phyloP scores from a whole-genome alignment of 2,329 filamentous ascomycete genomes.

The Dactylellina parvicollis region DNA sequence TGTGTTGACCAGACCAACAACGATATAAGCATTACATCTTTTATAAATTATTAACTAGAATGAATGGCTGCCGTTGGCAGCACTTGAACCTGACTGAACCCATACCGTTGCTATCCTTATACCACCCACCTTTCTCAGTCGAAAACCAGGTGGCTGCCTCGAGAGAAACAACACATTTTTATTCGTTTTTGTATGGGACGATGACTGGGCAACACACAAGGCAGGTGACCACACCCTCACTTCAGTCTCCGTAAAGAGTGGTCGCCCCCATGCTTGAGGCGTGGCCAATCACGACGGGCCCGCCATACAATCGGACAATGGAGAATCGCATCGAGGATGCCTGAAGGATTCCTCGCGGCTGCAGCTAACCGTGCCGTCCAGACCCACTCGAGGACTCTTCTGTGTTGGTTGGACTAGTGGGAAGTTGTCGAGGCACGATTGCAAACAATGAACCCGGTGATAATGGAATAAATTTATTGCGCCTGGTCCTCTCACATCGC shows the following conservation, averaged over 20 bases:
- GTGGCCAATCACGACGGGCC: conserved; percentile 14
- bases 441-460: not conserved
- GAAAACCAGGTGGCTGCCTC: no score
- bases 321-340: conserved; percentile 12
- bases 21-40: no score
- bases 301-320: not conserved
- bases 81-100: no score
- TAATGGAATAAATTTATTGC: conserved; percentile 10
- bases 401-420: not conserved
- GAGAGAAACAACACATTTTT: no score
- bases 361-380: conserved; percentile 54
- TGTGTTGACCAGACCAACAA: no score
- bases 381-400: not conserved
- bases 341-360: conserved; percentile 41
- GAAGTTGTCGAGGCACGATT: conserved; percentile 21
- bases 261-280: not conserved
- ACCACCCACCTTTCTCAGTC: no score
- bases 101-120: no score
- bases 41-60: no score
- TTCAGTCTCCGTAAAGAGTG: conserved; percentile 23
- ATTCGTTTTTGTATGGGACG: conserved; percentile 10
- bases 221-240: conserved; percentile 19
- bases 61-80: no score
- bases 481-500: no score
- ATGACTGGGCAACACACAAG: conserved; percentile 8